phyloP scores from a whole-genome alignment of 352 stramenopile species.

The Phytophthora pinifolia region DNA sequence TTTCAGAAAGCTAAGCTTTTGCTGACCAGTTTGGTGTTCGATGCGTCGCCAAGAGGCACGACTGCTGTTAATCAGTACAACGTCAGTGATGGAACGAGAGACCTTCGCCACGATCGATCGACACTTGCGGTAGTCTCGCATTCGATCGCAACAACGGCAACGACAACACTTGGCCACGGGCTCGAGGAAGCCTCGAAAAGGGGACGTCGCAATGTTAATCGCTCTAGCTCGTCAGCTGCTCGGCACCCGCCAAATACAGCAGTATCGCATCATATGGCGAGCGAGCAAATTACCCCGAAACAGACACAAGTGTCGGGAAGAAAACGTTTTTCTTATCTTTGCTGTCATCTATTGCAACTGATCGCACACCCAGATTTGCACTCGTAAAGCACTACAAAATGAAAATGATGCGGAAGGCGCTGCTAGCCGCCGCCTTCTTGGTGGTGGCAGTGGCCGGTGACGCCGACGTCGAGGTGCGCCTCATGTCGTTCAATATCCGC shows the following conservation, averaged over 20 bases:
- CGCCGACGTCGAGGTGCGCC: conserved; percentile 51
- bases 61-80: conserved; percentile 1
- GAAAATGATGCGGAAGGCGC: no score
- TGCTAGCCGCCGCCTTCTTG: conserved; percentile 27
- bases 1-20: no score
- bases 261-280: no score
- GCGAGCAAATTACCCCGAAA: no score
- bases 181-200: conserved; percentile 1
- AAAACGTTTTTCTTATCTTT: no score
- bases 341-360: no score
- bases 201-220: conserved; percentile 17
- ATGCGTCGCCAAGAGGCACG: not conserved
- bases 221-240: conserved; percentile 2
- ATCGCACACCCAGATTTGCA: no score
- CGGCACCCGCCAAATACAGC: no score
- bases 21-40: not conserved
- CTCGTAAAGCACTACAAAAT: no score
- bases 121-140: conserved; percentile 4
- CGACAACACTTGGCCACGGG: conserved; percentile 22
- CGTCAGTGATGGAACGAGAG: not conserved
- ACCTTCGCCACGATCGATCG: not conserved
- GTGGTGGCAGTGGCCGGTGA: conserved; percentile 15
- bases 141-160: not conserved
- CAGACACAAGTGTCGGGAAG: no score
- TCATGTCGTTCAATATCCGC: conserved; percentile 84